Base-by-base conservation (phyloP, 305 asterid species). In the Solanum hybrid region DNA sequence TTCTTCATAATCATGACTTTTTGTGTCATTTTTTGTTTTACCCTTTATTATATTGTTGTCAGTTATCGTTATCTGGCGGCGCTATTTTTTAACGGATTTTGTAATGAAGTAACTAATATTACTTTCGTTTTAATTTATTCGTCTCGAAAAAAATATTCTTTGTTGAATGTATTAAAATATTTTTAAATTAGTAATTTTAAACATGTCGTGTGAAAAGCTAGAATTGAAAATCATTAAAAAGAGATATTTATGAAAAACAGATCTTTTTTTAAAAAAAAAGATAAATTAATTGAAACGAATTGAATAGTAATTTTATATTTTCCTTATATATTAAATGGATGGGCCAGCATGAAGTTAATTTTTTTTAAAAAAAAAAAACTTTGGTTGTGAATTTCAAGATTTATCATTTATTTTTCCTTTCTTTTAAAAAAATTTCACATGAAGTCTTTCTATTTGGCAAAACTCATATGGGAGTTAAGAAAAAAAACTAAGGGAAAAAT, bases 21-120 rank as follows among this genome's bases (percentile, higher is more conserved):
- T 72, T 32, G 10, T 88, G 6, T 31, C 38, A 39, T 79, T 29
- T 84, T 87, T 38, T 17, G 2, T 65, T 77, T 38, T 10, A 13
- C 73, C 9, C 12, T 61, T n/a, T 51, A 36, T 51, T n/a, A 17
- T 31, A 68, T 77, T 15, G 9, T 5, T 26, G 41, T 22, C 10
- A 31, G 31, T 36, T 85, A 89, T 91, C 93, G 93, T 91, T 92
- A 85, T 91, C 20, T 90, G 93, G 93, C 94, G 92, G 93, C 93
- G 91, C 79, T 39, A 11, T 72, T 41, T 45, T 57, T 26, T n/a
- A 79, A 0, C 84, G 5, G 61, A 36, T 80, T 37, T 80, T n/a
- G 45, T 37, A 12, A 80, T 80, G 32, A 37, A 36, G 41, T 32
- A 32, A 9, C 22, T 31, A 77, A 13, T 29, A 2, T 2, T 75